Percentiles rank a stretch among this genome's conserved stretches.
Conservation (phyloP, 2,329 filamentous ascomycete genomes). For the Botrytis elliptica region DNA sequence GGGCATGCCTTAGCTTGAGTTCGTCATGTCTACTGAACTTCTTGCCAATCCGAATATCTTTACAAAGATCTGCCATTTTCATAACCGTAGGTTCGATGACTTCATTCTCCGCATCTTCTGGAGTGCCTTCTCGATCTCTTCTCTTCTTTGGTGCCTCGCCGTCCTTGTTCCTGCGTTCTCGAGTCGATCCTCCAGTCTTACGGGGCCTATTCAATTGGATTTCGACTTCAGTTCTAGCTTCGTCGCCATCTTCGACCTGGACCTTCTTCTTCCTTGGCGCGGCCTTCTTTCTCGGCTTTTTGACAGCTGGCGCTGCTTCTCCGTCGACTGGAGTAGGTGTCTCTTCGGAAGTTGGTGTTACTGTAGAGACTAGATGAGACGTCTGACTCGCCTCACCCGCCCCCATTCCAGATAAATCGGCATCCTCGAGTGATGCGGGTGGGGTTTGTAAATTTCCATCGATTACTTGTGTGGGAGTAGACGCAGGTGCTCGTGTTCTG, state of each 20-base stretch:
- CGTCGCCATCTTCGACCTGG: constrained; percentile 28
- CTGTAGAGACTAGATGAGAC: constrained; percentile 31
- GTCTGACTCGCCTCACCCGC: constrained; percentile 17
- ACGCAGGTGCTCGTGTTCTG: background rate
- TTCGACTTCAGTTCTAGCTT: constrained; percentile 31
- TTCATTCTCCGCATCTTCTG: constrained; percentile 61
- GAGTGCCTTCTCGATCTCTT: constrained; percentile 45
- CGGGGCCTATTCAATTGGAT: constrained; percentile 31
- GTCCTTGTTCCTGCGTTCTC: constrained; percentile 38
- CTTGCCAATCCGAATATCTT: constrained; percentile 68
- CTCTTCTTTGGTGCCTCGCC: constrained; percentile 36
- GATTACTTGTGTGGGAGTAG: background rate
- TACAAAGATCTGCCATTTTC: constrained; percentile 71
- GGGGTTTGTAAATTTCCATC: background rate
- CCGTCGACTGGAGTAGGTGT: constrained; percentile 24
- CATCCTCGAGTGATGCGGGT: background rate
- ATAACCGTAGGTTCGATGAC: constrained; percentile 64
- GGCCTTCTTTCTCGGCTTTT: constrained; percentile 18
- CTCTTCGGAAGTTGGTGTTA: constrained; percentile 34
- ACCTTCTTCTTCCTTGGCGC: constrained; percentile 30
- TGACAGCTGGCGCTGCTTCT: background rate
- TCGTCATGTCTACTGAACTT: constrained; percentile 73
- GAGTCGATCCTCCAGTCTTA: constrained; percentile 24
- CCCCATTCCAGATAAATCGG: constrained; percentile 10
- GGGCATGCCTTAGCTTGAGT: constrained; percentile 64